Conservation (phyloP, 2,329 filamentous ascomycete genomes). For the Pseudogymnoascus verrucosus region DNA sequence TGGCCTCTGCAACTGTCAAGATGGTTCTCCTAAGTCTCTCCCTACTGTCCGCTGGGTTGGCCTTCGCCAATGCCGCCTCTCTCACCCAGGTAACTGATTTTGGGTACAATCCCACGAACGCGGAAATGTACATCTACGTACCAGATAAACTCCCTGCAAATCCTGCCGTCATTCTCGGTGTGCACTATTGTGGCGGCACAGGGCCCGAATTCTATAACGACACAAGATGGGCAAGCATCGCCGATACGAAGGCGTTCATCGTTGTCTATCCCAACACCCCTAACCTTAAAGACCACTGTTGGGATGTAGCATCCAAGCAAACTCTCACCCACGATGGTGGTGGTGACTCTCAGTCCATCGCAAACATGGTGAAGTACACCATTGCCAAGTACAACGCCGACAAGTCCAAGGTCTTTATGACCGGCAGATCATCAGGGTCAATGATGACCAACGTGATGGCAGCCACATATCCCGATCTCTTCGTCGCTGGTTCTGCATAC, state of each 20-base stretch:
- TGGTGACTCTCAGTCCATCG: constrained; percentile 47
- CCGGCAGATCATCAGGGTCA: constrained; percentile 40
- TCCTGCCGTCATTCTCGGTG: not conserved
- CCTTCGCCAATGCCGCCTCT: not conserved
- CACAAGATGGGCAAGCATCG: constrained; percentile 44
- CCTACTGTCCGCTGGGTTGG: not conserved
- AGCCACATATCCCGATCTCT: constrained; percentile 40
- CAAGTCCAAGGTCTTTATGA: constrained; percentile 43
- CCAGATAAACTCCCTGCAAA: constrained; percentile 32
- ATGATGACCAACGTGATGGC: constrained; percentile 46
- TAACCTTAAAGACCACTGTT: constrained; percentile 42
- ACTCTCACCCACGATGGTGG: constrained; percentile 49
- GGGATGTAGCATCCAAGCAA: constrained; percentile 46
- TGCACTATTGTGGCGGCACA: constrained; percentile 48
- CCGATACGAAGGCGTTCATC: constrained; percentile 49
- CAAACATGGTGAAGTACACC: constrained; percentile 51
- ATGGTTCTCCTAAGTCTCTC: not conserved
- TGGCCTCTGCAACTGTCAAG: not conserved
- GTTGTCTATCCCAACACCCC: constrained; percentile 49
- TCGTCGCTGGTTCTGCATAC: constrained; percentile 37
- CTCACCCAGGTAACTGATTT: constrained; percentile 29
- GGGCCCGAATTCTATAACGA: constrained; percentile 38
- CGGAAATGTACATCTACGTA: constrained; percentile 39
- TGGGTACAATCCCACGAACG: constrained; percentile 32
- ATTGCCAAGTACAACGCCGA: constrained; percentile 46